Evolutionary conservation across 192 early-diverging fungal genomes (phyloP).

Genomic region (Glomus cerebriforme): DNA sequence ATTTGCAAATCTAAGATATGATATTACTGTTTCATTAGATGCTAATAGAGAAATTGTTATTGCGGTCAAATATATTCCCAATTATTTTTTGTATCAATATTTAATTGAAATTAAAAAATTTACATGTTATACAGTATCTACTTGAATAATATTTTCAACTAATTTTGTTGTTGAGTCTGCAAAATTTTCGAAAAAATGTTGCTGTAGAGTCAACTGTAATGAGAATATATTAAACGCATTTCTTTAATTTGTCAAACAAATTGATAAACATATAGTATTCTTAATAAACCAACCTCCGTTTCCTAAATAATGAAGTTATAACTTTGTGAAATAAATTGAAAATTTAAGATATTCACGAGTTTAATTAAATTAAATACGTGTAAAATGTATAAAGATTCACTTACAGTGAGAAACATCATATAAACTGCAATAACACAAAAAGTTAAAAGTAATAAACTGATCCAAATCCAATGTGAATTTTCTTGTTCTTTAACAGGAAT

Average conservation of each 20-base stretch:
- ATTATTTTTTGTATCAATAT: too few relatives aligned
- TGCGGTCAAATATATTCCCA: too few relatives aligned
- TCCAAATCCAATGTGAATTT: constrained; percentile 17
- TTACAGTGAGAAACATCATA: neutral
- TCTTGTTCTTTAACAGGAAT: too few relatives aligned
- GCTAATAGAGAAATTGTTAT: neutral
- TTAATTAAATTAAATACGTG: neutral
- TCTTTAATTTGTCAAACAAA: neutral
- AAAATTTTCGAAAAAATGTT: neutral
- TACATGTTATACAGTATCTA: constrained; percentile 17
- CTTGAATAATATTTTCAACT: neutral
- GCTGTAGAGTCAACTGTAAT: neutral
- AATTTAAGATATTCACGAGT: too few relatives aligned
- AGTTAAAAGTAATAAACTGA: neutral
- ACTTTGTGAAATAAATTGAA: neutral
- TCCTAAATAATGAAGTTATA: neutral
- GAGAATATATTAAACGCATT: neutral
- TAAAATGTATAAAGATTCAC: neutral
- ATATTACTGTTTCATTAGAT: neutral
- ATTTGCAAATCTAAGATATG: constrained; percentile 1
- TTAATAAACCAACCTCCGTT: neutral
- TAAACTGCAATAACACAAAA: neutral
- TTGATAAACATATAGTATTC: too few relatives aligned
- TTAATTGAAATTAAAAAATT: neutral
- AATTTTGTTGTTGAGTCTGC: neutral